A percentile compares a stretch with the other conserved stretches of the same genome.
These are phyloP conservation scores for Bathelium albidoporum DNA, from an alignment of 495 filamentous ascomycete genomes.

Conservation along the genomic window DNA sequence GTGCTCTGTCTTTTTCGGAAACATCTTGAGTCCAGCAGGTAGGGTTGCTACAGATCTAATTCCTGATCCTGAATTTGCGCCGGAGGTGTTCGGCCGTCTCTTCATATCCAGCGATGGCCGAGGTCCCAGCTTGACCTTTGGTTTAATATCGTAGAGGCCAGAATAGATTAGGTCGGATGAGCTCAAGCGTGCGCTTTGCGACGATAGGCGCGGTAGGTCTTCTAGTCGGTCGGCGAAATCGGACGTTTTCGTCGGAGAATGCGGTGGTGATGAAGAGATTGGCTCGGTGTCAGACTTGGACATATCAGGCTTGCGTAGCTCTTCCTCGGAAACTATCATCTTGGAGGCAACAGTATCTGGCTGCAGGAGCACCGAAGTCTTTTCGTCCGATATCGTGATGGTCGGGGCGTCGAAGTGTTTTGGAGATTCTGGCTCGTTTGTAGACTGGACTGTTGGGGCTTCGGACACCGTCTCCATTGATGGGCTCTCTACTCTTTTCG, in stretches of 20 bases:
- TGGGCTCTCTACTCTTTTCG: background rate
- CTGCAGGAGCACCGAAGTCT: background rate
- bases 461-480: background rate
- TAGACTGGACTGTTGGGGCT: background rate
- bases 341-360: background rate
- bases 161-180: slow-evolving; percentile 51
- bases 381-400: background rate
- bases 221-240: background rate
- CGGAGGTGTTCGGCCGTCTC: slow-evolving; percentile 55
- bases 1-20: slow-evolving; percentile 8
- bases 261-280: background rate
- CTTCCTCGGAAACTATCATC: background rate
- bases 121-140: slow-evolving; percentile 75
- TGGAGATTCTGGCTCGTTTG: background rate
- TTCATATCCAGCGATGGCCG: slow-evolving; percentile 63
- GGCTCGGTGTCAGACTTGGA: background rate
- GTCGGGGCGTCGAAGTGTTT: background rate
- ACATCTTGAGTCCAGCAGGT: slow-evolving; percentile 5
- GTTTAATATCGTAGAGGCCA: slow-evolving; percentile 46
- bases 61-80: slow-evolving; percentile 21
- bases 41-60: background rate
- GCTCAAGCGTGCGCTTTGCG: slow-evolving; percentile 54
- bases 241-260: background rate
- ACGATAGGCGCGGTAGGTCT: slow-evolving; percentile 33
- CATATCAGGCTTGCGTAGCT: background rate